Evolutionary conservation across 2,329 filamentous ascomycete species (phyloP), one percentile per base, ranked within the genome.

Genomic region (Diplodia corticola): DNA sequence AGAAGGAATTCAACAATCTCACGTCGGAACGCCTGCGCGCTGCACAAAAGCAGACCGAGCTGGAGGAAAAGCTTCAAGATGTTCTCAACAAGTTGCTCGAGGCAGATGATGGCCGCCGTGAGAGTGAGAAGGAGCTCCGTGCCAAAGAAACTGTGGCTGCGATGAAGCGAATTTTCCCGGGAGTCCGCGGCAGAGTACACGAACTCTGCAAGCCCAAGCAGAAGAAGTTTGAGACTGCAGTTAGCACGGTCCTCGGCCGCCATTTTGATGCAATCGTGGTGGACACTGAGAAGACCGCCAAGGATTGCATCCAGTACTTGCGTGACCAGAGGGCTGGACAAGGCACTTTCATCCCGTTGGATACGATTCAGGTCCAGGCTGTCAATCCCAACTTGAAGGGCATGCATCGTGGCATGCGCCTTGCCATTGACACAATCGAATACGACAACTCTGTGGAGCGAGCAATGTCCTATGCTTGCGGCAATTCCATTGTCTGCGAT

Each of bases 221-320:
- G 80, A 97, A 96, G 80, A 98, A 97, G 77, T 99, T 89, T 73
- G 91, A 95, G 69, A 92, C 95, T 71, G 95, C 95, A 53, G 91
- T 99, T 69, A 92, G 92, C 72, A 96, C 92, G 24, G 93, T 96
- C 6, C 86, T 99, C 4, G 95, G 95, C 60, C 88, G 92, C 64
- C 91, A 98, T 74, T 97, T 97, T 76, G 94, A 99, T 76, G 91
- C 93, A 0, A 90, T 99, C 50, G 88, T 99, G 57, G 94, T 98
- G 10, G 95, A 99, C 72, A 94, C 92, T 1, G 93, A 98, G 78
- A 96, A 95, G 80, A 95, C 91, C 0, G 95, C 92, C 30, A 89
- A 93, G 67, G 93, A 97, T 72, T 99, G 95, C 76, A 95, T 99
- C 65, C 88, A 95, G 71, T 96, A 97, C 73, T 86, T 99, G 67